A percentile compares a stretch with the other conserved stretches of the same genome.
These are phyloP conservation scores for Tetrahymena malaccensis DNA, from an alignment of 73 alveolate genomes.

Conservation along the genomic window DNA sequence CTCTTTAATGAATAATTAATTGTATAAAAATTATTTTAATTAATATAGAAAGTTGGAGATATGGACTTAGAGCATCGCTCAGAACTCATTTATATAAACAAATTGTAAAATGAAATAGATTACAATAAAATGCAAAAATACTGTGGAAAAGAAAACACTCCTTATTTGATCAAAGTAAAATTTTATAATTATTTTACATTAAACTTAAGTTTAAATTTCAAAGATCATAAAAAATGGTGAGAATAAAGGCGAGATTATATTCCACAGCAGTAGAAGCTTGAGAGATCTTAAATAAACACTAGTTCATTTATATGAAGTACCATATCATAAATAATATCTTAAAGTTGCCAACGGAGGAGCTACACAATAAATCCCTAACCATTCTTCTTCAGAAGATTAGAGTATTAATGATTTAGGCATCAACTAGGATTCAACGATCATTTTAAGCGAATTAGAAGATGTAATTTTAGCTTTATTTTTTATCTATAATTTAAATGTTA, in stretches of 20 bases:
- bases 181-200: no score
- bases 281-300: not conserved
- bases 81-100: not conserved
- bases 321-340: not conserved
- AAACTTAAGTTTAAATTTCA: no score
- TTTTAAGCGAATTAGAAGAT: not conserved
- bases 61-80: not conserved
- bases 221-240: not conserved
- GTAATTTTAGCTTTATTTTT: not conserved
- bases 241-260: not conserved
- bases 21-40: no score
- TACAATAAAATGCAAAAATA: not conserved
- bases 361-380: not conserved
- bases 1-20: no score
- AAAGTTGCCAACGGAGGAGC: not conserved
- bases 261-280: not conserved
- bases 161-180: not conserved
- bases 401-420: not conserved
- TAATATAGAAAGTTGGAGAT: not conserved
- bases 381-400: not conserved
- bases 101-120: not conserved
- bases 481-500: not conserved
- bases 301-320: not conserved
- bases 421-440: not conserved
- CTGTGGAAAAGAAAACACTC: not conserved